Percentiles rank a stretch among this genome's conserved stretches.
Evolutionary conservation across 768 basidiomycete species (phyloP).

Genomic region (Leccinum fibrillosum): DNA sequence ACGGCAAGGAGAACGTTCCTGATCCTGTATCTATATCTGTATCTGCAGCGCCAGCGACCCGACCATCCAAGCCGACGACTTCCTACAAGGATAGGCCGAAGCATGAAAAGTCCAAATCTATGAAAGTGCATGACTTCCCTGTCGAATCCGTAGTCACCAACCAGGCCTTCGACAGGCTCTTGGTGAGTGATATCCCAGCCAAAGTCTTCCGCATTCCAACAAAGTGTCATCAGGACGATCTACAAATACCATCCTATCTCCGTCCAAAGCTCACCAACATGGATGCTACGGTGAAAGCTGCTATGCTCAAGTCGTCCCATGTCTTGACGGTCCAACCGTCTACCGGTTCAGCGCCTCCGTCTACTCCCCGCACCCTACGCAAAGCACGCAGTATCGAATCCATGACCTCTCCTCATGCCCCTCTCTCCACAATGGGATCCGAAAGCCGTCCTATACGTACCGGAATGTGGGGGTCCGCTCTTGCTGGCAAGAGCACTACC

Average conservation of each 20-base stretch:
- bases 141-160: constrained; percentile 45
- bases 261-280: constrained; percentile 78
- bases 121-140: constrained; percentile 41
- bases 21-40: constrained; percentile 32
- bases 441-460: constrained; percentile 31
- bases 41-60: constrained; percentile 26
- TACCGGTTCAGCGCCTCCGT: constrained; percentile 29
- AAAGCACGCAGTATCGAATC: constrained; percentile 74
- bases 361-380: constrained; percentile 57
- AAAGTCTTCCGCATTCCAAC: background rate
- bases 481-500: constrained; percentile 31
- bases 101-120: constrained; percentile 43
- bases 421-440: constrained; percentile 36
- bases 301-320: constrained; percentile 86
- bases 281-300: constrained; percentile 84
- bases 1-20: constrained; percentile 72
- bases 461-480: constrained; percentile 21
- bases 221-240: constrained; percentile 60
- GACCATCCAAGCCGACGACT: constrained; percentile 20
- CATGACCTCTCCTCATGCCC: constrained; percentile 31
- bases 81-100: constrained; percentile 26
- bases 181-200: constrained; percentile 47
- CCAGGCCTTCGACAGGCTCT: constrained; percentile 74
- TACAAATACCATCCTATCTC: constrained; percentile 79
- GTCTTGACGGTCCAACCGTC: constrained; percentile 47